phyloP scores from a whole-genome alignment of 1,139 yeast genomes.

The Candida smagusa region DNA sequence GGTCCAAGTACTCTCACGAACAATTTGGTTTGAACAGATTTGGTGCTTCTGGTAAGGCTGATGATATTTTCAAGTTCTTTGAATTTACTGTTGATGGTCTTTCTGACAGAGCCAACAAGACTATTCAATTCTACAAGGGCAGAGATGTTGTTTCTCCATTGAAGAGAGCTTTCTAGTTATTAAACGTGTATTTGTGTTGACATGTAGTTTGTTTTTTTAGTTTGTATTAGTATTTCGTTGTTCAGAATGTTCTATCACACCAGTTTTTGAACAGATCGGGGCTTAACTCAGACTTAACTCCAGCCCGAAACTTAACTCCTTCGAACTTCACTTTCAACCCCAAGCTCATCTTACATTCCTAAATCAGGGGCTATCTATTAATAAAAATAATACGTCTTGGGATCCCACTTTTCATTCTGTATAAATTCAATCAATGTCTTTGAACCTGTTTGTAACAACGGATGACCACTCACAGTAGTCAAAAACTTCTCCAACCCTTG shows the following conservation, averaged over 20 bases:
- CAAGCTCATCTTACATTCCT: too few relatives aligned
- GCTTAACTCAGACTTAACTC: too few relatives aligned
- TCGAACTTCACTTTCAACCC: too few relatives aligned
- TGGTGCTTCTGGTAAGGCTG: constrained; percentile 96
- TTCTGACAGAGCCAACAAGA: constrained; percentile 80
- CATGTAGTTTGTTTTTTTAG: too few relatives aligned
- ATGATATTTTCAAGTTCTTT: constrained; percentile 76
- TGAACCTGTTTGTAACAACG: constrained; percentile 88
- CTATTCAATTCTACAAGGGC: constrained; percentile 83
- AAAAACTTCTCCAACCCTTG: constrained; percentile 82
- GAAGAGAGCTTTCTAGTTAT: constrained; percentile 62
- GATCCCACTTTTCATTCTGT: constrained; percentile 84
- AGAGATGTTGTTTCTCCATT: constrained; percentile 70
- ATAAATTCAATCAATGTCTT: constrained; percentile 77
- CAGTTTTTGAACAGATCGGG: too few relatives aligned
- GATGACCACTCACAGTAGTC: constrained; percentile 86
- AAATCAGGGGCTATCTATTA: constrained; percentile 1
- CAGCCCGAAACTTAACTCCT: too few relatives aligned
- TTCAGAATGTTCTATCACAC: too few relatives aligned
- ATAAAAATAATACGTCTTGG: constrained; percentile 24
- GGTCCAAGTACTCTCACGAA: constrained; percentile 96
- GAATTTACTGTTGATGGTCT: constrained; percentile 94
- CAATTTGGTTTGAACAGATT: constrained; percentile 94
- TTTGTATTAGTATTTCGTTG: too few relatives aligned
- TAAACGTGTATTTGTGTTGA: too few relatives aligned